A percentile compares a stretch with the other conserved stretches of the same genome.
These are phyloP conservation scores for Chloropicon primus DNA, from an alignment of 139 green algal genomes.

Conservation along the genomic window DNA sequence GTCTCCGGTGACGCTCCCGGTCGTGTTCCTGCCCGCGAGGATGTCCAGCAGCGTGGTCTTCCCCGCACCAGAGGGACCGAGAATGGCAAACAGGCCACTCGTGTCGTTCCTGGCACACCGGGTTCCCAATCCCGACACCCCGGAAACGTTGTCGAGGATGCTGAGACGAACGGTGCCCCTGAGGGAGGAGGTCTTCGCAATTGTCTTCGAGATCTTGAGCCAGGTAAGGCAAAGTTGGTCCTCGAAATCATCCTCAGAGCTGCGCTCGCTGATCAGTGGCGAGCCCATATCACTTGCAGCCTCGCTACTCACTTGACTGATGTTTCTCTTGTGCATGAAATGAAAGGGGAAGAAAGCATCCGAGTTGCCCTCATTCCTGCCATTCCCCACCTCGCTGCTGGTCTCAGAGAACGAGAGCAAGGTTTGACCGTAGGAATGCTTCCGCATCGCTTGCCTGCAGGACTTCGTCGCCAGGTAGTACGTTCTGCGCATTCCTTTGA, in stretches of 20 bases:
- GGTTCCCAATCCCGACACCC: neutral
- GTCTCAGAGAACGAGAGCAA: neutral
- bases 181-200: neutral
- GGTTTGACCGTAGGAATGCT: neutral
- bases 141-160: neutral
- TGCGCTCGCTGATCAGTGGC: neutral
- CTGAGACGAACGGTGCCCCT: neutral
- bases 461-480: neutral
- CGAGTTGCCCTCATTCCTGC: neutral
- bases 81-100: slow-evolving; percentile 3
- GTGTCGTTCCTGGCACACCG: neutral
- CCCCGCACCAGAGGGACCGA: slow-evolving; percentile 29
- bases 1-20: slow-evolving; percentile 16
- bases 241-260: neutral
- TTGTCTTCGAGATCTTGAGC: neutral
- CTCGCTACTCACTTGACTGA: neutral
- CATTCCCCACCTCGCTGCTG: no score
- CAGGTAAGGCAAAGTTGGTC: neutral
- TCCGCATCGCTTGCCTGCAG: neutral
- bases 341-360: neutral
- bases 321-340: neutral
- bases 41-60: slow-evolving; percentile 63
- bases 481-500: neutral
- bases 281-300: neutral
- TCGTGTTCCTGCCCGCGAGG: slow-evolving; percentile 31